Evolutionary conservation across 139 green algal genomes (phyloP), one percentile per base, ranked within the genome.

Genomic region (Picochlorum sp.): DNA sequence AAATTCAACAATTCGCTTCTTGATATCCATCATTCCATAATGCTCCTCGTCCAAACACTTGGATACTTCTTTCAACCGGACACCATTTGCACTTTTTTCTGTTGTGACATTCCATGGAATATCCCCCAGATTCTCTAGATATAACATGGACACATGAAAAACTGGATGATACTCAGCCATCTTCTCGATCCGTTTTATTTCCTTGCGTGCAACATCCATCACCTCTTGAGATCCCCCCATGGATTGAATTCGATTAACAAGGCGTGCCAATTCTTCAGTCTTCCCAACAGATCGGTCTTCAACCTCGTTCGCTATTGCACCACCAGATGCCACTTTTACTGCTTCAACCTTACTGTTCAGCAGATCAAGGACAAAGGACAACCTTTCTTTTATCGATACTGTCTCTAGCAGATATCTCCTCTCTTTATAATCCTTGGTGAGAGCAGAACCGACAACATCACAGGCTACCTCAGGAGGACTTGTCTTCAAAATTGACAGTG

Each of bases 1-100:
- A 72, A 96, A 97, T 78, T 98, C 87, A 45, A 97, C 72, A 29
- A 98, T 96, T 47, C 91, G 76, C 39, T 94, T 81, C 77, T 98
- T 98, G 18, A 98, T 89, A 47, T 96, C 85, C 24, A 86, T 67
- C 61, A 98, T 68, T 6, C 91, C 91, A 64, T 90, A 93, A 69
- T 99, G 93, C 33, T 96, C 91, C 54, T 83, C 85, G 59, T 97
- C 91, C 32, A 99, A 76, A 13, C 80, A 35, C 44, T 33, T 32
- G 18, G 43, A 30, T 31, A 75, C 61, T 16, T 29, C 33, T 12
- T 24, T 54, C 43, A 75, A 53, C 12, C 31, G 18, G n/a, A 25
- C 33, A 36, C 7, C 13, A 10, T 25, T 5, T 18, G 16, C 3
- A 20, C 7, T 12, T 30, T 26, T 6, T 22, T 40, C 8, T 30